Conservation (phyloP, 805 yeast species). For the Suhomyces faveliae region DNA sequence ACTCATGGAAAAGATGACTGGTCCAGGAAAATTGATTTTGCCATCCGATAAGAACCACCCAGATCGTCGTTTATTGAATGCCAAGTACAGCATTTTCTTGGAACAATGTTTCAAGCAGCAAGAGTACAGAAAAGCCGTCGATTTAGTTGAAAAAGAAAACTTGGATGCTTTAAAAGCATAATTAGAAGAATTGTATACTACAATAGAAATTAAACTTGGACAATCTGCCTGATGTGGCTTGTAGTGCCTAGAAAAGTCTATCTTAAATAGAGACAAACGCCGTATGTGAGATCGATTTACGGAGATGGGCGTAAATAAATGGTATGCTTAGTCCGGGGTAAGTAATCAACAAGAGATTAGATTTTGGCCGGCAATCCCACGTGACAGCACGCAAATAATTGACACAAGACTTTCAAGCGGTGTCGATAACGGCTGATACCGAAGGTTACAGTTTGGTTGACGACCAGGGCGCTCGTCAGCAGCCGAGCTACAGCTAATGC, state of each 20-base stretch:
- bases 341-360: neutral
- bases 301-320: neutral
- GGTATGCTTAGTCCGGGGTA: neutral
- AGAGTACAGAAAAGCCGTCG: slow-evolving; percentile 70
- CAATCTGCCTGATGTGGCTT: too few relatives aligned
- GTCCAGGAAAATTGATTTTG: slow-evolving; percentile 73
- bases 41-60: slow-evolving; percentile 61
- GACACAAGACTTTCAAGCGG: neutral
- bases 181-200: neutral
- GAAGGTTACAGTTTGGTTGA: too few relatives aligned
- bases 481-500: too few relatives aligned
- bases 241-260: too few relatives aligned
- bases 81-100: slow-evolving; percentile 80
- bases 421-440: too few relatives aligned
- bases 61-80: slow-evolving; percentile 68
- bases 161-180: slow-evolving; percentile 4
- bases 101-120: slow-evolving; percentile 85
- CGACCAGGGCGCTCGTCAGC: too few relatives aligned
- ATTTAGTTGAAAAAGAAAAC: slow-evolving; percentile 35
- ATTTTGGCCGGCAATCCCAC: neutral
- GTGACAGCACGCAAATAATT: slow-evolving; percentile 1
- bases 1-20: slow-evolving; percentile 80
- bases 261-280: too few relatives aligned
- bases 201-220: neutral
- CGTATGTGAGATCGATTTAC: neutral